Base-by-base conservation (phyloP, 2,329 filamentous ascomycete genomes). In the Amauroascus niger region DNA sequence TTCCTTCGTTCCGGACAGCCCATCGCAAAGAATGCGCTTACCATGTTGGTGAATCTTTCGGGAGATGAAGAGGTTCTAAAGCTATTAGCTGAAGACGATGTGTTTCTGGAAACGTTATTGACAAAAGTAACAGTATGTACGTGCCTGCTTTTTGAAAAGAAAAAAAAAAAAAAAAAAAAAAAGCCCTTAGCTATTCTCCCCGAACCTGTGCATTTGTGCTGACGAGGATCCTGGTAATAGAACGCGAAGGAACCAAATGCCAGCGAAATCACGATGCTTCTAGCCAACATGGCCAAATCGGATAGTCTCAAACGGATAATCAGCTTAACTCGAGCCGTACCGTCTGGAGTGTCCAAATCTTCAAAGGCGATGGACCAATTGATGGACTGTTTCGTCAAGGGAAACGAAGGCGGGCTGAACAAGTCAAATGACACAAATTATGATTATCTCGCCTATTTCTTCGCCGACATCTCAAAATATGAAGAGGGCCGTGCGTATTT, bases 341-440 rank as follows among this genome's bases (percentile, higher is more conserved):
- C 88, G 1, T 79, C 82, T 53, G 76, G 77, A n/a, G 79, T 95
- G 6, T 82, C 81, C 5, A 85, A 81, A 1, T 87, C 88, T 39
- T 79, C 83, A 33, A 76, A 81, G 55, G 83, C 88, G 3, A 80
- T 97, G 62, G 89, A 96, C 68, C 93, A 97, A 70, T 75, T 98
- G 28, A 82, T 98, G 68, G 93, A 97, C 68, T 84, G 94, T 62
- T 98, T 98, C 66, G 93, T 97, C 66, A 94, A 93, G 73, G 91
- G 91, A 18, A 83, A 87, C 20, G 83, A 86, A 57, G 86, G 86
- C 22, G 76, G 78, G 8, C 89, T 93, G 70, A 97, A 97, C 76
- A 84, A 86, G 65, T 69, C 85, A 24, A 45, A 49, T 8, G 57
- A 60, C 7, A 52, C 50, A 33, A 55, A 91, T 70, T 97, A 83